Evolutionary conservation across 805 yeast species (phyloP), one percentile per base, ranked within the genome.

Genomic region (Pichia ethanolica): DNA sequence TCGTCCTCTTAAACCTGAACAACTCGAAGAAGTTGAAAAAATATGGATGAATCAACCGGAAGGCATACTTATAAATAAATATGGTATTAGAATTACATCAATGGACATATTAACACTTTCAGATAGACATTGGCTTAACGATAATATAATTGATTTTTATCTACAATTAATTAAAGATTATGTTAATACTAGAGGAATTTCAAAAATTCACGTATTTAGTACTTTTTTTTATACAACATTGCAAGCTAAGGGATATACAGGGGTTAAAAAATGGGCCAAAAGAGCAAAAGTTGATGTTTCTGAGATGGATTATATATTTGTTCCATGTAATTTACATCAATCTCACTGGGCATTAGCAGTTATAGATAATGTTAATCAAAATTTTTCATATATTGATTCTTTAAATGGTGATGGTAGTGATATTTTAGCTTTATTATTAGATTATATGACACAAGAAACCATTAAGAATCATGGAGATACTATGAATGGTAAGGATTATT

Each of bases 321-420:
- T 86, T 9, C 99, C 99, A 0, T 82, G 93, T n/a, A 93, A 93
- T 59, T 71, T 86, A 27, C 75, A 78, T 67, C 80, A 82, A 49
- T 78, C 90, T 1, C 99, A 93, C 66, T 93, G 99, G 99, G 93
- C 95, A 2, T 68, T 89, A 32, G 89, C 91, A 0, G 84, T 83
- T 38, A 73, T 91, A 26, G 83, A 93, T 64, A 78, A 89, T 52
- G 67, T 66, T 41, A 67, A 71, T 5, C 73, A 75, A 56, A 71
- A 77, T 39, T 81, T 91, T 48, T 70, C 75, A 14, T 91, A 86
- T 61, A 81, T 78, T 56, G 99, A 93, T 67, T 89, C 97, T 0
- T 67, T 93, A 48, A 65, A 74, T n/a, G 69, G 70, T 34, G 75
- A 78, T 2, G 77, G 76, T 28, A 56, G 57, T 4, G 61, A 74